Conservation (phyloP, 2,329 filamentous ascomycete species). For the Penicillium sp. region DNA sequence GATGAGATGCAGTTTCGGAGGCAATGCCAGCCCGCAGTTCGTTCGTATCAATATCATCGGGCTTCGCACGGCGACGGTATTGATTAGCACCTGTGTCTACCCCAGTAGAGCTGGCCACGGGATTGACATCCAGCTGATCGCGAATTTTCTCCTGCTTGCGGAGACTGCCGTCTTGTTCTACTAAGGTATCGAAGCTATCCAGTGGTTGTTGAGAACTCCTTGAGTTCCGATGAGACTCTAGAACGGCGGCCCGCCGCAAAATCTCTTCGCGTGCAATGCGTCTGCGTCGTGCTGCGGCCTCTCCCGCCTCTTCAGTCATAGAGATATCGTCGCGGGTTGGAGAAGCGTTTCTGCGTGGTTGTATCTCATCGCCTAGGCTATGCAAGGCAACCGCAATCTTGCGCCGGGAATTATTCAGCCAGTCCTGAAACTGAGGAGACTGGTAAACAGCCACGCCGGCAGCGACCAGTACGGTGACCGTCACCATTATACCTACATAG, state of each 20-base stretch:
- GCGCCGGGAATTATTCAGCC: constrained; percentile 61
- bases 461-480: constrained; percentile 61
- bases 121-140: constrained; percentile 6
- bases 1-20: constrained; percentile 36
- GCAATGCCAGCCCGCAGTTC: constrained; percentile 29
- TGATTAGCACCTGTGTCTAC: constrained; percentile 32
- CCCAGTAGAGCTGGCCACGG: constrained; percentile 37
- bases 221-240: constrained; percentile 39
- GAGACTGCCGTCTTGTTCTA: constrained; percentile 44
- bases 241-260: constrained; percentile 40
- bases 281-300: constrained; percentile 46
- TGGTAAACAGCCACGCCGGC: constrained; percentile 65
- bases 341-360: constrained; percentile 43
- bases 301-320: constrained; percentile 47
- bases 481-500: constrained; percentile 59
- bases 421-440: constrained; percentile 62
- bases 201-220: constrained; percentile 16
- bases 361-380: constrained; percentile 60
- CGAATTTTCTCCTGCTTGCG: constrained; percentile 9
- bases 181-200: constrained; percentile 45
- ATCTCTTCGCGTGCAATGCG: constrained; percentile 48
- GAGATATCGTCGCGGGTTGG: constrained; percentile 43
- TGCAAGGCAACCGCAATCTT: constrained; percentile 62
- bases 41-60: constrained; percentile 12
- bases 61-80: constrained; percentile 26